Evolutionary conservation across 208 protist genomes (phyloP), one percentile per base, ranked within the genome.

Genomic region (Trypanosomatidae sp.): DNA sequence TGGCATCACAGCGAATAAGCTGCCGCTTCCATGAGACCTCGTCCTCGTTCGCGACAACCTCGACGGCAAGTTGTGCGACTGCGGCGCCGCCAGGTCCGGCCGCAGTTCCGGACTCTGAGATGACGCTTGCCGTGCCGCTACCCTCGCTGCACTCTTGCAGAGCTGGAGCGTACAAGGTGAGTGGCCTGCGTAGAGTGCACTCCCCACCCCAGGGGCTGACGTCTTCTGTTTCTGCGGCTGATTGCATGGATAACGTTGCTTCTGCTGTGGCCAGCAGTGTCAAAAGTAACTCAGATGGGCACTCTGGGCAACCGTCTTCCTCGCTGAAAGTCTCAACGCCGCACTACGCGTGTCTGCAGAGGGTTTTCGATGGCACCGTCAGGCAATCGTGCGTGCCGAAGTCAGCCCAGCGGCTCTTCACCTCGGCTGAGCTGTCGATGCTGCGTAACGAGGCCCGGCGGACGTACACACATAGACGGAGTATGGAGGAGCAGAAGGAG

Each of bases 381-480:
- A n/a, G 47, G 66, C 19, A 17, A 41, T 15, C 52, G 17, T 25
- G n/a, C 47, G 49, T 76, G 64, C 70, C 65, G 9, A 53, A n/a
- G 33, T 55, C 55, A 30, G 70, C 41, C 17, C 76, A 76, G 52
- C 52, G 66, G 2, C 58, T 80, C 28, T 76, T 80, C 65, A 75
- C 53, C 17, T 72, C 70, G 2, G 44, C 19, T n/a, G 76, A 80
- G 33, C 64, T 76, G 0, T 58, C 12, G 10, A 47, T 46, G n/a
- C 66, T 80, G 52, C 76, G 76, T 25, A 17, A 36, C 19, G 76
- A 80, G 19, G 76, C 76, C 12, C 46, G 56, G 36, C 28, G 49
- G 4, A 50, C 68, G 41, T 80, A 80, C 76, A 43, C 46, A 36
- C 43, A 15, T 0, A 43, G 69, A 19, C 39, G 53, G 58, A 36